Base-by-base conservation (phyloP, 179 eudicot species). In the Actinidia polygama region DNA sequence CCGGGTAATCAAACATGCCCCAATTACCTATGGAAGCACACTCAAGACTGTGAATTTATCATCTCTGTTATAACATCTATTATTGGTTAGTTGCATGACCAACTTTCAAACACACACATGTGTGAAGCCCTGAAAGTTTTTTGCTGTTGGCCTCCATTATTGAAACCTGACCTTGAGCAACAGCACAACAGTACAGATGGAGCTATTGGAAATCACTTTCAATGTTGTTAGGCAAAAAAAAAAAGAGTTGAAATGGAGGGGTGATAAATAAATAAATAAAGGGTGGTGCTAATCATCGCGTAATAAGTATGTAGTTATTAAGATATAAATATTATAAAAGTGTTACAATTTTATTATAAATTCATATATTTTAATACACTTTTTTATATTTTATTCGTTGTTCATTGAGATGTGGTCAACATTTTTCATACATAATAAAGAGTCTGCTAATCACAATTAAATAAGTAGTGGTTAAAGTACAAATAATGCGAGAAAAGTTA, bases 131-230 rank as follows among this genome's bases (percentile, higher is more conserved):
- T 23, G 30, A 23, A 49, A 50, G 76, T n/a, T 18, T 40, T 70
- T 58, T 58, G 10, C 79, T 77, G 53, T 58, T 58, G 30, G 68
- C 24, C 53, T 77, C 68, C 51, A 77, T 77, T 58, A 77, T 77
- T 77, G 68, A 58, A 44, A 21, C 19, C 51, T 73, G 58, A n/a
- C 18, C 57, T 73, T 73, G 18, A n/a, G 50, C 1, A 21, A 6
- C 26, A 47, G 2, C 18, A 73, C 76, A 49, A 36, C 46, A 18
- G 16, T 26, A 0, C 70, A 6, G 53, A 10, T 2, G 70, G 9
- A 64, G 19, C 36, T 73, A 36, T 50, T 49, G 76, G 8, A n/a
- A 47, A 71, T 47, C 55, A 11, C 16, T 61, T 6, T 72, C 76
- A n/a, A 3, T n/a, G 57, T n/a, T 47, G 36, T 72, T 61, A 47